Percentiles rank a stretch among this genome's conserved stretches.
Conservation (phyloP, 305 asterid genomes). For the Solanum aculeatissimum region DNA sequence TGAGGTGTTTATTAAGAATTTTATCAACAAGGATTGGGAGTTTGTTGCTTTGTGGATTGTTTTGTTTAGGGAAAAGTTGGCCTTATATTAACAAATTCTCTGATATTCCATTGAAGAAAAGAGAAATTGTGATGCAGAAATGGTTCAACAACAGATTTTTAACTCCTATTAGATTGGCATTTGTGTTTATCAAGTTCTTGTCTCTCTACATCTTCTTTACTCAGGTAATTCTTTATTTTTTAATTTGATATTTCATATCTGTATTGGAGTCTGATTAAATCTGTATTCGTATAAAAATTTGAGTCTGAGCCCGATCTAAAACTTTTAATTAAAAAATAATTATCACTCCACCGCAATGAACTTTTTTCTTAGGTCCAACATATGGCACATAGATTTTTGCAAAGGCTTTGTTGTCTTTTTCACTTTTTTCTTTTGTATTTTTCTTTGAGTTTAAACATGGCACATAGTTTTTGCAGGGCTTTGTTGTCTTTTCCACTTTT, state of each 20-base stretch:
- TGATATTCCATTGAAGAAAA: constrained; percentile 37
- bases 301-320: no score
- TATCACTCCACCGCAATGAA: background rate
- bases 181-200: constrained; percentile 59
- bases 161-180: constrained; percentile 62
- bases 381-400: background rate
- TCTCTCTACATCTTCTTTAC: constrained; percentile 51
- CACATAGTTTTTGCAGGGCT: background rate
- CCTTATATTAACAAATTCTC: constrained; percentile 51
- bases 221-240: constrained; percentile 24
- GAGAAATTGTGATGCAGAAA: constrained; percentile 49
- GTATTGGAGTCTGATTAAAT: background rate
- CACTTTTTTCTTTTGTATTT: background rate
- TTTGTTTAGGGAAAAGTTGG: constrained; percentile 37
- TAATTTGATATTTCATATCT: background rate
- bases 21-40: constrained; percentile 69
- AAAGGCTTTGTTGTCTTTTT: background rate
- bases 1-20: constrained; percentile 22
- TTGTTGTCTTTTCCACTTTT: background rate
- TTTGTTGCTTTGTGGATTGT: constrained; percentile 41
- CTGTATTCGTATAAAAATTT: background rate
- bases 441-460: background rate
- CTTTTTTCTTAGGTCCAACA: background rate
- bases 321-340: background rate
- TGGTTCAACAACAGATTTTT: constrained; percentile 43